These are phyloP conservation scores for Xylaria curta DNA, from an alignment of 495 filamentous ascomycete genomes.

Conservation along the genomic window DNA sequence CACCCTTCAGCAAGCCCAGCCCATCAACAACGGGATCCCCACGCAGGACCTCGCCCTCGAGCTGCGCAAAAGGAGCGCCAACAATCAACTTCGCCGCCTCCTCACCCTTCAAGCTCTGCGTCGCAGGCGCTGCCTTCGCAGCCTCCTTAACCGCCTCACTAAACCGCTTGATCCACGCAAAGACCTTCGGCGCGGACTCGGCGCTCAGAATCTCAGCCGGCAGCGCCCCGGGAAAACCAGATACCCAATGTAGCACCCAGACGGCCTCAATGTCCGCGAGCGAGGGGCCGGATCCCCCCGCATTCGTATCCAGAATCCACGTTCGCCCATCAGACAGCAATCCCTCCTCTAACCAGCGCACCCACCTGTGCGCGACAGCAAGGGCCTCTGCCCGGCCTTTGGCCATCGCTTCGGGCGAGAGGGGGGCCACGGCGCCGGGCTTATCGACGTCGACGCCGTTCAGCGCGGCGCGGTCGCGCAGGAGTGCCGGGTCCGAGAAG, in stretches of 20 bases:
- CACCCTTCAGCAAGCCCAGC: conserved; percentile 52
- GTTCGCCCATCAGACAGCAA: conserved; percentile 44
- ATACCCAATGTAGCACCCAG: conserved; percentile 67
- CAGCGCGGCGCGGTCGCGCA: conserved; percentile 59
- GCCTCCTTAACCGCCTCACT: conserved; percentile 34
- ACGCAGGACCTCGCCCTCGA: conserved; percentile 50
- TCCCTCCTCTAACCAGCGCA: conserved; percentile 59
- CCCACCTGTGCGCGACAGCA: conserved; percentile 45
- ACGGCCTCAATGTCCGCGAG: conserved; percentile 67
- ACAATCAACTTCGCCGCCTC: conserved; percentile 54
- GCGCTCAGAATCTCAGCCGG: conserved; percentile 47
- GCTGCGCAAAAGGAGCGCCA: conserved; percentile 39
- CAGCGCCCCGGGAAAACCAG: conserved; percentile 48
- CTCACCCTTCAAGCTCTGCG: conserved; percentile 50
- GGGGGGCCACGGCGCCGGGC: conserved; percentile 36
- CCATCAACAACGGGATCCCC: conserved; percentile 39
- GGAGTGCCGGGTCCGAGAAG: conserved; percentile 46
- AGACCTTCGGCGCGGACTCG: conserved; percentile 51
- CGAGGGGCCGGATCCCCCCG: conserved; percentile 49
- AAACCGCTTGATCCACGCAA: conserved; percentile 64
- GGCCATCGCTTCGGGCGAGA: conserved; percentile 35
- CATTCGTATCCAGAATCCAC: conserved; percentile 62
- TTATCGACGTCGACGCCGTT: conserved; percentile 25
- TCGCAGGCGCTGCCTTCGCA: conserved; percentile 33
- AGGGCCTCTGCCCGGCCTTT: conserved; percentile 52